Evolutionary conservation across 192 early-diverging fungal species (phyloP).

Genomic region (Pilobolus umbonatus): DNA sequence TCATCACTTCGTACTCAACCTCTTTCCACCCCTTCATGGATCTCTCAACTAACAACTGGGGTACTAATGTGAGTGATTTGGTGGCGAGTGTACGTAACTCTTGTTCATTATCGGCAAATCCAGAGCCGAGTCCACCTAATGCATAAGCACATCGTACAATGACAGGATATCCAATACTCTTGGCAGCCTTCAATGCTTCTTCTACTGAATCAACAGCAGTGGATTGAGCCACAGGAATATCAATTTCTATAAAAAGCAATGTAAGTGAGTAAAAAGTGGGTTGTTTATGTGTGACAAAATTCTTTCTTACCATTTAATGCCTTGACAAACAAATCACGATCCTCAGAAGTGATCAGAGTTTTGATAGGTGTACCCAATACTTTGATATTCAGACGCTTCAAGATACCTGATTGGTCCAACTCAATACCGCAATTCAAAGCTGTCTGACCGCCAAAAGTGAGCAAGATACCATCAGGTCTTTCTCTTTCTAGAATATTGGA

Average conservation of each 20-base stretch:
- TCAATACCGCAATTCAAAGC: conserved; percentile 94
- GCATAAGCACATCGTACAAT: conserved; percentile 94
- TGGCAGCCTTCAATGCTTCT: conserved; percentile 81
- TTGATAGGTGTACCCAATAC: conserved; percentile 94
- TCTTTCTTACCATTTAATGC: conserved; percentile 58
- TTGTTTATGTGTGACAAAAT: no score
- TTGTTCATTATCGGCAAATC: conserved; percentile 74
- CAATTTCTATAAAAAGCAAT: conserved; percentile 48
- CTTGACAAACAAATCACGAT: conserved; percentile 92
- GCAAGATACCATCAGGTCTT: conserved; percentile 89
- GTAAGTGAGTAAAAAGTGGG: background rate
- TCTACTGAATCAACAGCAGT: conserved; percentile 83
- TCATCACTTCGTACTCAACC: conserved; percentile 98
- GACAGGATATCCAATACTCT: conserved; percentile 86
- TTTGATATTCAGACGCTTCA: conserved; percentile 78
- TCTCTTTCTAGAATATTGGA: conserved; percentile 90
- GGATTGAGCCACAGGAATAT: conserved; percentile 86
- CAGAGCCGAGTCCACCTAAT: conserved; percentile 95
- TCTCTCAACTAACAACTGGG: conserved; percentile 91
- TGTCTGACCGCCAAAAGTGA: conserved; percentile 97
- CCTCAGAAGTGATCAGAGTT: conserved; percentile 88
- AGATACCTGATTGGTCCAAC: conserved; percentile 76
- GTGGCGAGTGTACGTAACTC: conserved; percentile 77
- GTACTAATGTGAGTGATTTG: conserved; percentile 81
- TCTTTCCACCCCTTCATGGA: conserved; percentile 99